Evolutionary conservation across 139 green algal species (phyloP), one percentile per base, ranked within the genome.

Genomic region (Volvox africanus): DNA sequence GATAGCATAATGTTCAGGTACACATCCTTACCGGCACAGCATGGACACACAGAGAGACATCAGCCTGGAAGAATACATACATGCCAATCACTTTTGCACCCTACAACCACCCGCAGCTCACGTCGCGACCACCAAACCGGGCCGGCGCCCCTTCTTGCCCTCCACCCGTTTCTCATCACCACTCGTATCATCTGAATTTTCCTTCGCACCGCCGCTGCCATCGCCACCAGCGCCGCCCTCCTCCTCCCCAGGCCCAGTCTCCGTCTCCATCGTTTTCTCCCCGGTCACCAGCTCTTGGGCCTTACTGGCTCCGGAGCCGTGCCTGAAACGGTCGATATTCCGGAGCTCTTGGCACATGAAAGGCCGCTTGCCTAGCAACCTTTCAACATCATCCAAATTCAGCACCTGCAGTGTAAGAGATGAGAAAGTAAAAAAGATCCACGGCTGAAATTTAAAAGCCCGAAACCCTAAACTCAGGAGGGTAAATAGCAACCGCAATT

Each of bases 261-360:
- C 62, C 32, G 19, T 65, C 30, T 37, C 83, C 13, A 11, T 62
- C 67, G 35, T 33, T 68, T 22, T 65, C 22, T 22, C 83, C 22
- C 18, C 82, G 19, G 67, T 28, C 35, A 16, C 17, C 36, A 2
- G 30, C 61, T 62, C 61, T 21, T 36, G 28, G 33, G 61, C 61
- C 36, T 26, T 30, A 50, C 61, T 71, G 24, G 30, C 55, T 35
- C 61, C 78, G 12, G 78, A 20, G 62, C 81, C 85, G 81, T 84
- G 36, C 36, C 94, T 78, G 92, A 97, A 99, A 81, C 97, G 97
- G 94, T 99, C 98, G 73, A 99, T 99, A 93, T 99, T 99, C 50
- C 96, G 96, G 93, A 99, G 87, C 95, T 98, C 97, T n/a, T 90
- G 86, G 37, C 68, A 95, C 36, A 86, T 71, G 92, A 97, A 99